Conservation (phyloP, 2,329 filamentous ascomycete species). For the Aspergillus uvarum region DNA sequence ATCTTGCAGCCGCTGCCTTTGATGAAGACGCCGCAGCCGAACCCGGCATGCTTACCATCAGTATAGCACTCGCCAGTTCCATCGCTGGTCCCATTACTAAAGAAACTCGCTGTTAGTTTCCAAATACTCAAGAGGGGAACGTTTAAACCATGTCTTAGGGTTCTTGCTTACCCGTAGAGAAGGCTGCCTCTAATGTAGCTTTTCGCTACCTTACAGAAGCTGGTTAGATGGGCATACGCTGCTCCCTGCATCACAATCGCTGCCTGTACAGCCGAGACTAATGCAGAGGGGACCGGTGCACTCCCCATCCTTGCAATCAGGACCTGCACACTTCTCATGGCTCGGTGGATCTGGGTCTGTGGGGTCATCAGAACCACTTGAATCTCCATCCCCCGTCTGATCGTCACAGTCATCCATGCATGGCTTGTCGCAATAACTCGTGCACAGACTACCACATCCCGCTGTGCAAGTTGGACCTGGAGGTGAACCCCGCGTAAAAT, state of each 20-base stretch:
- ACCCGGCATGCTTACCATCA: slow-evolving; percentile 8
- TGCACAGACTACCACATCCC: slow-evolving; percentile 15
- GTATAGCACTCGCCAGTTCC: slow-evolving; percentile 11
- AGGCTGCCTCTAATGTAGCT: not conserved
- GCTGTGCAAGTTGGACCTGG: slow-evolving; percentile 16
- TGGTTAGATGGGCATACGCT: not conserved
- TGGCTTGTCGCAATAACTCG: slow-evolving; percentile 13
- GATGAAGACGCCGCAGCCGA: slow-evolving; percentile 15
- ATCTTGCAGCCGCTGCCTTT: slow-evolving; percentile 9
- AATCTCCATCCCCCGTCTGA: too few relatives aligned
- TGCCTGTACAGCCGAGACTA: slow-evolving; percentile 13
- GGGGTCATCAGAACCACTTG: too few relatives aligned
- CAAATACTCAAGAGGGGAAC: too few relatives aligned
- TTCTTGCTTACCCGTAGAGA: slow-evolving; percentile 5
- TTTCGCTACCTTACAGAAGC: slow-evolving; percentile 14
- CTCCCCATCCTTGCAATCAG: slow-evolving; percentile 12
- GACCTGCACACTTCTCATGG: slow-evolving; percentile 15
- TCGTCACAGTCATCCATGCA: slow-evolving; percentile 7
- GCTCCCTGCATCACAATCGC: slow-evolving; percentile 8
- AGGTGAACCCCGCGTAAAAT: slow-evolving; percentile 12
- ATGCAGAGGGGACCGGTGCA: slow-evolving; percentile 9
- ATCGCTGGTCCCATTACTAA: not conserved
- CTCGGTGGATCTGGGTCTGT: not conserved
- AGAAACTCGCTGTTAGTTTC: not conserved
- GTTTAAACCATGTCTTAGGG: too few relatives aligned